Evolutionary conservation across 495 filamentous ascomycete species (phyloP).

Genomic region (Daldinia concentrica): DNA sequence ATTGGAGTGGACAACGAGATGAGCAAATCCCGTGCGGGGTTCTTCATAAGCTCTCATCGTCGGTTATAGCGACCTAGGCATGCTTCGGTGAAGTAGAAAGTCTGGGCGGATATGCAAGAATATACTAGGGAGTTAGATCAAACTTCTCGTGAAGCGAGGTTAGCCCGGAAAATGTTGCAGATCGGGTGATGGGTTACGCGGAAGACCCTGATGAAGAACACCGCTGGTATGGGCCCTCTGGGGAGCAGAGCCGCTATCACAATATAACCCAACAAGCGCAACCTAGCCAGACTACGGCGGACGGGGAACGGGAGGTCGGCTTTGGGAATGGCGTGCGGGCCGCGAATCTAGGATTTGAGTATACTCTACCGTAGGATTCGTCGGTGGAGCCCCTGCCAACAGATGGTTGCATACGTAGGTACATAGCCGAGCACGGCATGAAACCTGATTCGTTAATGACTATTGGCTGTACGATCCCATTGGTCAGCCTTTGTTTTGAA

Average conservation of each 20-base stretch:
- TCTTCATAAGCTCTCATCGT: background rate
- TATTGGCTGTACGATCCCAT: slow-evolving; percentile 11
- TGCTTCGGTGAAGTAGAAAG: background rate
- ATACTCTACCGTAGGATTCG: slow-evolving; percentile 19
- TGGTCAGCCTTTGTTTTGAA: slow-evolving; percentile 17
- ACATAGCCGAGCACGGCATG: slow-evolving; percentile 19
- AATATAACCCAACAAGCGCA: slow-evolving; percentile 14
- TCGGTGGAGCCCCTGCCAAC: slow-evolving; percentile 29
- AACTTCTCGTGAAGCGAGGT: slow-evolving; percentile 10
- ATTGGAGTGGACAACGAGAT: background rate
- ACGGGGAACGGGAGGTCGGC: slow-evolving; percentile 17
- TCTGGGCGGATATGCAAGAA: background rate
- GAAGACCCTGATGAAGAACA: slow-evolving; percentile 19
- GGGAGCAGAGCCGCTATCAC: slow-evolving; percentile 19
- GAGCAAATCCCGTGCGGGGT: slow-evolving; percentile 14
- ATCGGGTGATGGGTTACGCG: background rate
- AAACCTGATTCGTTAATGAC: slow-evolving; percentile 25
- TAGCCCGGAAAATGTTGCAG: slow-evolving; percentile 15
- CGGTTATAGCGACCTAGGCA: background rate
- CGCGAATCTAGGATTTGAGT: slow-evolving; percentile 11
- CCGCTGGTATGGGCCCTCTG: slow-evolving; percentile 8
- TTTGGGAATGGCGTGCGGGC: slow-evolving; percentile 5
- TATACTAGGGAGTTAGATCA: background rate
- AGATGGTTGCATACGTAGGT: slow-evolving; percentile 33
- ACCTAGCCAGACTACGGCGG: slow-evolving; percentile 10